Percentiles rank a stretch among this genome's conserved stretches.
phyloP scores from a whole-genome alignment of 2,329 filamentous ascomycete species.

The Penicillium verrucosum region DNA sequence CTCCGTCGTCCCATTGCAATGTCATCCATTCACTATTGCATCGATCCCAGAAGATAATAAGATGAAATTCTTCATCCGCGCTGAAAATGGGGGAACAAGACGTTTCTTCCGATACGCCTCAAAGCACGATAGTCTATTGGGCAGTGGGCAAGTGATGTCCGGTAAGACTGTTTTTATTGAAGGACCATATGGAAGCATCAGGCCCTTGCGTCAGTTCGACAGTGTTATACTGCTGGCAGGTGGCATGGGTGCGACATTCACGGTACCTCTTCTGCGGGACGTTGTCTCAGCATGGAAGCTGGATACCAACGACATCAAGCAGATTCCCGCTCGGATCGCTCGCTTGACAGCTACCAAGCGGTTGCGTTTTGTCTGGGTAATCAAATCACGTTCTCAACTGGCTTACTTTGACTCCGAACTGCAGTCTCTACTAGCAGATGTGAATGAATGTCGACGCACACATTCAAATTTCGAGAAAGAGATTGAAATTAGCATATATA shows the following conservation, averaged over 20 bases:
- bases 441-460: conserved; percentile 35
- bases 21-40: conserved; percentile 63
- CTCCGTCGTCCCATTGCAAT: conserved; percentile 55
- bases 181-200: conserved; percentile 52
- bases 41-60: conserved; percentile 54
- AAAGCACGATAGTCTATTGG: conserved; percentile 34
- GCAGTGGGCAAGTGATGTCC: conserved; percentile 16
- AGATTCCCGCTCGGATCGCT: conserved; percentile 10
- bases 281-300: conserved; percentile 49
- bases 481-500: conserved; percentile 53
- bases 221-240: conserved; percentile 59
- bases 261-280: conserved; percentile 55
- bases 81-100: conserved; percentile 53
- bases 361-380: conserved; percentile 57
- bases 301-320: conserved; percentile 22
- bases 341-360: conserved; percentile 45
- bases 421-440: conserved; percentile 43
- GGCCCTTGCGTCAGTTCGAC: conserved; percentile 58
- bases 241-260: conserved; percentile 59
- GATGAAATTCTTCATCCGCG: conserved; percentile 56
- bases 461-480: conserved; percentile 38
- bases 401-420: conserved; percentile 55
- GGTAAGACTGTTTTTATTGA: conserved; percentile 49
- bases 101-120: conserved; percentile 52
- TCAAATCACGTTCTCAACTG: conserved; percentile 53